Conservation (phyloP, 345 rosid species). For the Zanthoxylum bungeanum region DNA sequence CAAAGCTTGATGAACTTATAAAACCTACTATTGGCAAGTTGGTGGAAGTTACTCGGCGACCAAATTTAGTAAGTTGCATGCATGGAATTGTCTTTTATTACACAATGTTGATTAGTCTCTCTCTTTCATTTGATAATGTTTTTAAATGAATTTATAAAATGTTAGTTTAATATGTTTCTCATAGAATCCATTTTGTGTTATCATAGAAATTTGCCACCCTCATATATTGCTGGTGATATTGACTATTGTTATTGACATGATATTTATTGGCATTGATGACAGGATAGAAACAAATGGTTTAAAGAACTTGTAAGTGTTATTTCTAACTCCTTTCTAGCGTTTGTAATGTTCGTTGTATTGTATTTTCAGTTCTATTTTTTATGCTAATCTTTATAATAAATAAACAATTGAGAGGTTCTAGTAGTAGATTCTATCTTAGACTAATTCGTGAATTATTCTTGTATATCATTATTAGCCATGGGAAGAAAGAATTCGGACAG, state of each 20-base stretch:
- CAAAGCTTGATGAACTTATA: slow-evolving; percentile 31
- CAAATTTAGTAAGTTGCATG: slow-evolving; percentile 59
- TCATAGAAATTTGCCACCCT: too few relatives aligned
- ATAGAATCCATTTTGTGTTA: not conserved
- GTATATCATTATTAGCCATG: slow-evolving; percentile 51
- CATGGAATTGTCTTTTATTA: not conserved
- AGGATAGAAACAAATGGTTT: slow-evolving; percentile 85
- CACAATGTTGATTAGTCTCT: not conserved
- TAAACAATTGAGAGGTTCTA: not conserved
- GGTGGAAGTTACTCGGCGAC: slow-evolving; percentile 41
- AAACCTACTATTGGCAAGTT: slow-evolving; percentile 30
- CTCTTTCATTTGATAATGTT: not conserved
- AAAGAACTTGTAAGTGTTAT: slow-evolving; percentile 56
- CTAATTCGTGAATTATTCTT: slow-evolving; percentile 18
- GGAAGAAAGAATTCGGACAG: slow-evolving; percentile 60
- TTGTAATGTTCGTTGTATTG: not conserved
- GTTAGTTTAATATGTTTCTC: not conserved
- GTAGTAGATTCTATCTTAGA: not conserved
- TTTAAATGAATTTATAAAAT: not conserved
- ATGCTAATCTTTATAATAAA: not conserved
- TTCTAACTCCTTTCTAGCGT: slow-evolving; percentile 4
- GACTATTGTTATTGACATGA: slow-evolving; percentile 8
- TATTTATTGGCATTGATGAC: slow-evolving; percentile 33
- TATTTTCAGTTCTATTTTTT: not conserved
- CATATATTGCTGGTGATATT: not conserved